Evolutionary conservation across 257 asterid species (phyloP), one percentile per base, ranked within the genome.

Genomic region (Nicotiana obtusifolia): DNA sequence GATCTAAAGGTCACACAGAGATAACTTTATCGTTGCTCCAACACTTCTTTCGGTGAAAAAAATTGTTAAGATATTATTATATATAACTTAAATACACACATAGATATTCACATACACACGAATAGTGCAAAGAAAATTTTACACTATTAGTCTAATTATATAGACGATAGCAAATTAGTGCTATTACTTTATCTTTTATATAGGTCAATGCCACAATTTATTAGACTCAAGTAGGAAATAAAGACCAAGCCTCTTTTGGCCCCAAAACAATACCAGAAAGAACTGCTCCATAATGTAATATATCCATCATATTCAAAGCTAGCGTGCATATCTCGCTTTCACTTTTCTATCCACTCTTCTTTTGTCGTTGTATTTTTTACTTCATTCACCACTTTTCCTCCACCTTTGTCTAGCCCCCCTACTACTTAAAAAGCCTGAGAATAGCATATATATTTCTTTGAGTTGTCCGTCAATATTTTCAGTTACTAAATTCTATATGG

Each of bases 401-500:
- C 20, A 52, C 30, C 80, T 47, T 47, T 75, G 31, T 68, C 20
- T 26, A 26, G 28, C 28, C 28, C 28, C 28, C 28, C 28, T 26
- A 26, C 28, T 19, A 19, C 13, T 4, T 7, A 11, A 62, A 62
- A 7, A 26, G 28, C 71, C 47, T 35, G 49, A 26, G 17, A 78
- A 37, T 37, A 37, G 9, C 59, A 19, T 78, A 30, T 78, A 49
- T 1, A 49, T 15, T n/a, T 15, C 65, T 5, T 61, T 68, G 22
- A 77, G 57, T 24, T 15, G 26, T 49, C 30, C 26, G 56, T 4
- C 56, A 52, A 41, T 41, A 7, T 52, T 14, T 52, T 52, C 80
- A 20, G 37, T 16, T 30, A 17, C 83, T 85, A 62, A 35, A 64
- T 41, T 76, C 20, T 41, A 5, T 13, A 85, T 87, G 90, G 90